Evolutionary conservation across 768 basidiomycete species (phyloP).

Genomic region (Paxillus rubicundulus): DNA sequence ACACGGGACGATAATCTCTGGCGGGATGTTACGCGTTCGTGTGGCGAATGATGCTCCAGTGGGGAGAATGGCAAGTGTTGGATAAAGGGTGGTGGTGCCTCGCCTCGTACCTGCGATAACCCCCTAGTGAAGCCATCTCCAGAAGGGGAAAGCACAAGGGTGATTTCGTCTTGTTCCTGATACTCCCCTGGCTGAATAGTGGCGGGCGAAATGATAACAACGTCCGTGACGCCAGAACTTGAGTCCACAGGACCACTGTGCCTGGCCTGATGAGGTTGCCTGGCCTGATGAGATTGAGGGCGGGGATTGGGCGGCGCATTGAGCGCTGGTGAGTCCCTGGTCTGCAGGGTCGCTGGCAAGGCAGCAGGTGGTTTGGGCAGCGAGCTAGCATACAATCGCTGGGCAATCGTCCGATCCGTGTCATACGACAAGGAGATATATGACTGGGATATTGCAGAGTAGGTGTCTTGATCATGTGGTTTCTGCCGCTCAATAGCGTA

Average conservation of each 20-base stretch:
- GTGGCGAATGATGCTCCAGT: not conserved
- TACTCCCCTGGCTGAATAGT: not conserved
- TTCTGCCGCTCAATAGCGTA: not conserved
- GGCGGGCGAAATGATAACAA: not conserved
- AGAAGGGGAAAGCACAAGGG: not conserved
- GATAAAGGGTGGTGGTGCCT: not conserved
- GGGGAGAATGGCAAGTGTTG: not conserved
- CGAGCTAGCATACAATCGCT: constrained; percentile 1
- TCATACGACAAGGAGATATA: not conserved
- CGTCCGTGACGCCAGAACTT: not conserved
- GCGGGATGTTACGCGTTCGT: not conserved
- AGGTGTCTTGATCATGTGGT: not conserved
- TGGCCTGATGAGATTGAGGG: not conserved
- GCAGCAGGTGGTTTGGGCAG: not conserved
- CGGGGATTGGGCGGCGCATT: not conserved
- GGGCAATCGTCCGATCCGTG: not conserved
- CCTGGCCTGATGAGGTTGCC: not conserved
- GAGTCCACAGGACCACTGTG: not conserved
- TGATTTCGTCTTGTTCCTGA: not conserved
- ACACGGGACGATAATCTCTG: not conserved
- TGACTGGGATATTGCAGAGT: not conserved
- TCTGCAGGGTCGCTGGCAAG: not conserved
- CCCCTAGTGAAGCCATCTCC: no score
- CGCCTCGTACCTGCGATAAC: not conserved
- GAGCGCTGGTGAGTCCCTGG: not conserved